phyloP scores from a whole-genome alignment of 306 rosid species.

The Glycyrrhiza uralensis region DNA sequence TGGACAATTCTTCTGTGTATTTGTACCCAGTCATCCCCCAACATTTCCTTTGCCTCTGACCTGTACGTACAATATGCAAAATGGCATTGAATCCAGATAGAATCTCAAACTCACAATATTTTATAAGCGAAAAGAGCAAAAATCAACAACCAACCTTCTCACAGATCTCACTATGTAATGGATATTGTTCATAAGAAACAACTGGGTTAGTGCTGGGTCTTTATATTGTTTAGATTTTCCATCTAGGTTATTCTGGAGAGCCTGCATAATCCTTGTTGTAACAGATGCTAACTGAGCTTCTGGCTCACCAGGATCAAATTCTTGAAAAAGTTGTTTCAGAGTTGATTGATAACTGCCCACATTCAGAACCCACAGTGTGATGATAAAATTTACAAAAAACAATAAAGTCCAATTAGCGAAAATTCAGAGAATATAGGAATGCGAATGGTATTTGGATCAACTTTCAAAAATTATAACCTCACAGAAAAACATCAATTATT shows the following conservation, averaged over 20 bases:
- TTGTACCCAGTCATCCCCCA: constrained; percentile 99
- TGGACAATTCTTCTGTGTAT: constrained; percentile 94
- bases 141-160: constrained; percentile 56
- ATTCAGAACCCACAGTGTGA: constrained; percentile 15
- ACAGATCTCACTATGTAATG: constrained; percentile 98
- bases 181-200: constrained; percentile 97
- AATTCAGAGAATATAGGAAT: neutral
- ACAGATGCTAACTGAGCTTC: constrained; percentile 68
- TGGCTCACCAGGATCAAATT: constrained; percentile 57
- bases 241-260: constrained; percentile 93
- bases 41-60: constrained; percentile 94
- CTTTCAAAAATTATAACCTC: neutral
- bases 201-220: constrained; percentile 83
- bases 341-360: constrained; percentile 74
- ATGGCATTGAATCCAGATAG: neutral
- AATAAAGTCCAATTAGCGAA: neutral
- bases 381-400: neutral
- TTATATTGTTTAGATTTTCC: constrained; percentile 94
- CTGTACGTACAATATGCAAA: constrained; percentile 37
- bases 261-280: constrained; percentile 90
- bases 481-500: neutral
- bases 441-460: neutral
- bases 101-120: neutral
- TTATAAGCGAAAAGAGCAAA: neutral
- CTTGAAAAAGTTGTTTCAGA: constrained; percentile 79